Evolutionary conservation across 1,284 basidiomycete species (phyloP), one percentile per base, ranked within the genome.

Genomic region (Exobasidium rhododendri): DNA sequence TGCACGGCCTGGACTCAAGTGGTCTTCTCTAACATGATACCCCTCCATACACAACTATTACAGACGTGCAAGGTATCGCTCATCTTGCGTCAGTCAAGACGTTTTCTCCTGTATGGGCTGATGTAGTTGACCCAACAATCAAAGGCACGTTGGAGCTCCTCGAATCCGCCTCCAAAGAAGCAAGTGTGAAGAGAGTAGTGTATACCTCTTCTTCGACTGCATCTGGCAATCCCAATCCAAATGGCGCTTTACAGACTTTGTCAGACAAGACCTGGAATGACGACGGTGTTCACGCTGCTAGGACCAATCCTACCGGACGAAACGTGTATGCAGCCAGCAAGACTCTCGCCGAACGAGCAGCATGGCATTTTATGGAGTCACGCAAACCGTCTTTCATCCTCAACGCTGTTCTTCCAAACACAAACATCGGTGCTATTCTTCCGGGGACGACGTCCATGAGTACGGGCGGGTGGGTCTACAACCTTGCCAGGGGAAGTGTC

Each of bases 11-110:
- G 73, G 87, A 82, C 1, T 84, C 89, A 0, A 84, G 86, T 64
- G 87, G 82, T 4, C 85, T 89, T 30, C 82, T 81, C 32, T 86
- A 87, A 76, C 85, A 82, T 3, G 85, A 85, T 0, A 85, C 84
- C 3, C 86, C 85, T 3, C 82, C 81, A 83, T 80, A 73, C 55
- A 69, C 68, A 45, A 68, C 71, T 54, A 46, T 68, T n/a, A 17
- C 35, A 40, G 35, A 17, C 3, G 52, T 55, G 5, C 40, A 35
- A 14, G 52, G 26, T 22, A 32, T 55, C 22, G 29, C 35, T n/a
- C 52, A 55, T 26, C 20, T 31, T 17, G 52, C 52, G 22, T 40
- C 40, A 4, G 30, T 3, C 20, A 20, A 20, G 5, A 5, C 52
- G 2, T 40, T 55, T n/a, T 26, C 20, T 14, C n/a, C 20, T 17